Conservation (phyloP, 2,329 filamentous ascomycete genomes). For the Cladophialophora yegresii region DNA sequence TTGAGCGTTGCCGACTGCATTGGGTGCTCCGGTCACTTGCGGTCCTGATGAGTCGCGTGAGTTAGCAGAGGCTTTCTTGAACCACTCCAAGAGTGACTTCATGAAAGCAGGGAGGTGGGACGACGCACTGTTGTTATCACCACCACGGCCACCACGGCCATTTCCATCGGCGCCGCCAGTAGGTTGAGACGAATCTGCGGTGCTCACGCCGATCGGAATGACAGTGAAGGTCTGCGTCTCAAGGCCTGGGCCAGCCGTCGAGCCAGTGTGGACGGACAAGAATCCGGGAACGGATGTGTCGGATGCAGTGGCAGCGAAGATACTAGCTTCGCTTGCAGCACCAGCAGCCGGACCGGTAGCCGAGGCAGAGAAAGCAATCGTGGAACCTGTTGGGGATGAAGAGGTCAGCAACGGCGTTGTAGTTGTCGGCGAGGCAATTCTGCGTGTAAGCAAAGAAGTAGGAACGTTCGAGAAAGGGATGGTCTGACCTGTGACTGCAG, state of each 20-base stretch:
- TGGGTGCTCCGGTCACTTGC: slow-evolving; percentile 15
- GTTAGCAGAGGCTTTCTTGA: slow-evolving; percentile 1
- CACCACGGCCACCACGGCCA: background rate
- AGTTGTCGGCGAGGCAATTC: slow-evolving; percentile 9
- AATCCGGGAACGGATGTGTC: slow-evolving; percentile 26
- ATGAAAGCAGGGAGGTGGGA: background rate
- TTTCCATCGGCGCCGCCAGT: background rate
- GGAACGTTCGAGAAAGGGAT: slow-evolving; percentile 21
- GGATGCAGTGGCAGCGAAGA: slow-evolving; percentile 20
- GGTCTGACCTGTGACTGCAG: slow-evolving; percentile 34
- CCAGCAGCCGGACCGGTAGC: slow-evolving; percentile 30
- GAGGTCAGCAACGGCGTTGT: slow-evolving; percentile 7
- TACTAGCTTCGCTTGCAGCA: slow-evolving; percentile 33
- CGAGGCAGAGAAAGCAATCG: slow-evolving; percentile 30
- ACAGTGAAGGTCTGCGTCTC: slow-evolving; percentile 32
- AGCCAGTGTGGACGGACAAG: slow-evolving; percentile 30
- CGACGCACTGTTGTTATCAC: slow-evolving; percentile 7
- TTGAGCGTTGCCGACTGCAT: slow-evolving; percentile 19
- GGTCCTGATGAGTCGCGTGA: slow-evolving; percentile 6
- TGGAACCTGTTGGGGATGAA: slow-evolving; percentile 23
- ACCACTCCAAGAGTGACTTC: background rate
- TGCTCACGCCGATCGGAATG: slow-evolving; percentile 24
- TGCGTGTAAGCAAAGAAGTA: slow-evolving; percentile 2
- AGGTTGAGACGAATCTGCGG: background rate
- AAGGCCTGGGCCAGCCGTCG: slow-evolving; percentile 26